Evolutionary conservation across 805 yeast genomes (phyloP).

Genomic region (Suhomyces xylopsoci): DNA sequence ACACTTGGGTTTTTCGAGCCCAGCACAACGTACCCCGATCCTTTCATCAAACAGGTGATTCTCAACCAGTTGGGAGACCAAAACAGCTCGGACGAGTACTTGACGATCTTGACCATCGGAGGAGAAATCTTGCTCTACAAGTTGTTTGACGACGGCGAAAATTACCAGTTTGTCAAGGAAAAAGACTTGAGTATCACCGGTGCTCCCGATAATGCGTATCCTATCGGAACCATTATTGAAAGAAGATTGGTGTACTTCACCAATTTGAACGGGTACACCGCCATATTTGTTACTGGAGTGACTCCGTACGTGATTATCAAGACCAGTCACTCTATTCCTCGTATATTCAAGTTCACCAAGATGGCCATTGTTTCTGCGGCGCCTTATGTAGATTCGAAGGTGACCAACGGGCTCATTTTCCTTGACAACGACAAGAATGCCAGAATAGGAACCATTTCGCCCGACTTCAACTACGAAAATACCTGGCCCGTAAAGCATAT

Average conservation of each 20-base stretch:
- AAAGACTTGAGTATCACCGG: slow-evolving; percentile 57
- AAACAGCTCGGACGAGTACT: slow-evolving; percentile 52
- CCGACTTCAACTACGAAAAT: slow-evolving; percentile 52
- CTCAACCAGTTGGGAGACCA: slow-evolving; percentile 65
- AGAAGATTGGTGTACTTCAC: slow-evolving; percentile 61
- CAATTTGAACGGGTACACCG: slow-evolving; percentile 54
- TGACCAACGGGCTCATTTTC: slow-evolving; percentile 57
- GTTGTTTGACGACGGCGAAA: slow-evolving; percentile 47
- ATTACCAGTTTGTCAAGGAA: slow-evolving; percentile 40
- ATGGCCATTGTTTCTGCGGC: slow-evolving; percentile 67
- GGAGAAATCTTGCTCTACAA: slow-evolving; percentile 75
- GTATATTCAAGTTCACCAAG: slow-evolving; percentile 63
- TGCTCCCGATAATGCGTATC: slow-evolving; percentile 76
- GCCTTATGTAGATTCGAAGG: slow-evolving; percentile 40
- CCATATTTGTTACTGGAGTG: slow-evolving; percentile 70
- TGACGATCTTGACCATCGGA: slow-evolving; percentile 73
- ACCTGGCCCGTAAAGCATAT: slow-evolving; percentile 57
- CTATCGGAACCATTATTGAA: slow-evolving; percentile 66
- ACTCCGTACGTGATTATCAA: slow-evolving; percentile 70
- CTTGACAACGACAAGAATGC: slow-evolving; percentile 71
- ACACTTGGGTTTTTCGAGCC: slow-evolving; percentile 48
- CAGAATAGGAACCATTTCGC: slow-evolving; percentile 52
- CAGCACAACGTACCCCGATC: slow-evolving; percentile 60
- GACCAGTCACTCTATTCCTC: slow-evolving; percentile 58
- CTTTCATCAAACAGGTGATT: slow-evolving; percentile 64